Evolutionary conservation across 306 rosid genomes (phyloP).

Genomic region (Alnus rubra): DNA sequence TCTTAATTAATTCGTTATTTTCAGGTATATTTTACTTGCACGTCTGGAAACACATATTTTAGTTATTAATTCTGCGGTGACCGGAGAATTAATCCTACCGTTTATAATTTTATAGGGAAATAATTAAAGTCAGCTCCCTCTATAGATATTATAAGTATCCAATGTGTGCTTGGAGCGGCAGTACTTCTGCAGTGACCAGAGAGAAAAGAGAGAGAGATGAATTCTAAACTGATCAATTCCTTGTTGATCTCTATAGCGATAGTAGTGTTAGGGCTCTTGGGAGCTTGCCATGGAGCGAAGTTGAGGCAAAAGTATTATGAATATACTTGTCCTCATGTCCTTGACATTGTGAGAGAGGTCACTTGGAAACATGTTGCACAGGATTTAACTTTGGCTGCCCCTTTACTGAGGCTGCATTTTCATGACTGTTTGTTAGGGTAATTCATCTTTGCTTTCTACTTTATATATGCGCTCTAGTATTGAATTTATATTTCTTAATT

Average conservation of each 20-base stretch:
- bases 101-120: too few species aligned
- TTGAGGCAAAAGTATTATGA: constrained; percentile 16
- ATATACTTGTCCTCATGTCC: constrained; percentile 26
- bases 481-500: too few species aligned
- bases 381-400: constrained; percentile 22
- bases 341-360: constrained; percentile 4
- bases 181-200: not conserved
- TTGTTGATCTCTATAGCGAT: not conserved
- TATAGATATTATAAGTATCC: too few species aligned
- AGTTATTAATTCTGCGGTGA: too few species aligned
- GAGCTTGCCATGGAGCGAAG: constrained; percentile 6
- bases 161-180: too few species aligned
- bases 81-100: too few species aligned
- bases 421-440: constrained; percentile 53
- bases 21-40: too few species aligned
- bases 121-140: too few species aligned
- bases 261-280: not conserved
- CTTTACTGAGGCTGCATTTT: constrained; percentile 43
- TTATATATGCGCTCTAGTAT: too few species aligned
- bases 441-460: not conserved
- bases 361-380: constrained; percentile 21
- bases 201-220: not conserved
- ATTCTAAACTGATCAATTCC: not conserved
- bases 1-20: too few species aligned
- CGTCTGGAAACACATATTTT: too few species aligned